Conservation (phyloP, 768 basidiomycete genomes). For the Roridomyces roridus region DNA sequence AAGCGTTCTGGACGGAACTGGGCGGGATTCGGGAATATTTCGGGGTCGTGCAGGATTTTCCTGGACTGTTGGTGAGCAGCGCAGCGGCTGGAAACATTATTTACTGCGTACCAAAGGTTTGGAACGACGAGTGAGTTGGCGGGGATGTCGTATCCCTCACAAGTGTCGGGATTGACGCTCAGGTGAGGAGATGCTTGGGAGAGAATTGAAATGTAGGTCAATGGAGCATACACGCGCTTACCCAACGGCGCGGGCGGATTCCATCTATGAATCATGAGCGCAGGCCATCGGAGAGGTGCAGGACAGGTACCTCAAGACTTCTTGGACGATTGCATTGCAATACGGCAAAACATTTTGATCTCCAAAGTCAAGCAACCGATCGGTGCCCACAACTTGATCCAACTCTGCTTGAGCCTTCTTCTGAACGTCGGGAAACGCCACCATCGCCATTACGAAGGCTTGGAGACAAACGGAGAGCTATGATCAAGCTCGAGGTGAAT, state of each 20-base stretch:
- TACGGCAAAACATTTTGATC: constrained; percentile 37
- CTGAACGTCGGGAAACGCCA: constrained; percentile 30
- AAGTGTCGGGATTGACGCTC: constrained; percentile 32
- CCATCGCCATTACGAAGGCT: constrained; percentile 30
- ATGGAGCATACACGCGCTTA: constrained; percentile 2
- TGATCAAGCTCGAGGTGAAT: neutral
- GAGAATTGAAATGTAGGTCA: neutral
- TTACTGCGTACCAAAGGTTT: constrained; percentile 32
- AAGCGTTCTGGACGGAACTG: constrained; percentile 38
- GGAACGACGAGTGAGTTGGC: constrained; percentile 34
- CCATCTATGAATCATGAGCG: constrained; percentile 2
- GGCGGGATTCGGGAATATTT: constrained; percentile 37
- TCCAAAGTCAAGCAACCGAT: constrained; percentile 35
- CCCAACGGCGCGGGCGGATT: constrained; percentile 23
- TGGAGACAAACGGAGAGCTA: constrained; percentile 27
- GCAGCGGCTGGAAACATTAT: neutral
- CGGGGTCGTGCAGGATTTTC: constrained; percentile 41
- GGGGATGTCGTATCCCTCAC: constrained; percentile 40
- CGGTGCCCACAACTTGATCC: constrained; percentile 34
- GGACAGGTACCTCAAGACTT: constrained; percentile 28
- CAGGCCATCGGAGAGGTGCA: neutral
- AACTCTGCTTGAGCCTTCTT: constrained; percentile 39
- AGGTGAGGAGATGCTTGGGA: constrained; percentile 30
- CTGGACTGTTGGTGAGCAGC: constrained; percentile 16
- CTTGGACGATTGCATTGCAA: constrained; percentile 32